Conservation (phyloP, 768 basidiomycete species). For the Tulasnella calospora region DNA sequence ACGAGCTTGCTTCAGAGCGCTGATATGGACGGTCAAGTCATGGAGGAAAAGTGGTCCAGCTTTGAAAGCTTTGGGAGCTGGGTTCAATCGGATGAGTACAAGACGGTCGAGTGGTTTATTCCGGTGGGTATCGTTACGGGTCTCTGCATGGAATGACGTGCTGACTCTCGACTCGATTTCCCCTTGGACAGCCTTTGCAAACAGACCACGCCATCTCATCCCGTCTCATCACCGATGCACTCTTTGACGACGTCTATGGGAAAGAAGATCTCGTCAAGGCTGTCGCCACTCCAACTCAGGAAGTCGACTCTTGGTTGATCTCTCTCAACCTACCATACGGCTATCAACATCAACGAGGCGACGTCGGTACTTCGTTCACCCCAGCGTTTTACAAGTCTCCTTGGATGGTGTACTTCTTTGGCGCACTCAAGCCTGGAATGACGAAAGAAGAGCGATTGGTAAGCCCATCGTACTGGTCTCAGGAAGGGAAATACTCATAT, state of each 20-base stretch:
- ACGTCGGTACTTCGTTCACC: neutral
- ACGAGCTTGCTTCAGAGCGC: neutral
- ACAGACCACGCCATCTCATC: conserved; percentile 15
- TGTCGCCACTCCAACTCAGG: neutral
- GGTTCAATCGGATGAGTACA: neutral
- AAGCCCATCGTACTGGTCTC: neutral
- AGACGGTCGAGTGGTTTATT: neutral
- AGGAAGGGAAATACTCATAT: too few species aligned
- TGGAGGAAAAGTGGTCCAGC: conserved; percentile 1
- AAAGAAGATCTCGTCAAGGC: conserved; percentile 23
- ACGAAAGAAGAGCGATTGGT: conserved; percentile 1
- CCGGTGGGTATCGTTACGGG: neutral
- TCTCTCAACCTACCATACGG: neutral
- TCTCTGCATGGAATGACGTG: neutral
- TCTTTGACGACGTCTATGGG: conserved; percentile 2
- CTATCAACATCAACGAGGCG: neutral
- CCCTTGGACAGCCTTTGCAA: neutral
- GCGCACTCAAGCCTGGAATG: neutral
- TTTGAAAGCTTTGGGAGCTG: neutral
- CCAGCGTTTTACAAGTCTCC: conserved; percentile 18
- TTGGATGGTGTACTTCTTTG: conserved; percentile 11
- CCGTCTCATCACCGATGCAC: neutral
- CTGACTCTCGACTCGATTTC: neutral
- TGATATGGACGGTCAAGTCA: neutral
- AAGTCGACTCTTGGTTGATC: conserved; percentile 12